Conservation (phyloP, 2,329 filamentous ascomycete species). For the Sphaerulina musiva region DNA sequence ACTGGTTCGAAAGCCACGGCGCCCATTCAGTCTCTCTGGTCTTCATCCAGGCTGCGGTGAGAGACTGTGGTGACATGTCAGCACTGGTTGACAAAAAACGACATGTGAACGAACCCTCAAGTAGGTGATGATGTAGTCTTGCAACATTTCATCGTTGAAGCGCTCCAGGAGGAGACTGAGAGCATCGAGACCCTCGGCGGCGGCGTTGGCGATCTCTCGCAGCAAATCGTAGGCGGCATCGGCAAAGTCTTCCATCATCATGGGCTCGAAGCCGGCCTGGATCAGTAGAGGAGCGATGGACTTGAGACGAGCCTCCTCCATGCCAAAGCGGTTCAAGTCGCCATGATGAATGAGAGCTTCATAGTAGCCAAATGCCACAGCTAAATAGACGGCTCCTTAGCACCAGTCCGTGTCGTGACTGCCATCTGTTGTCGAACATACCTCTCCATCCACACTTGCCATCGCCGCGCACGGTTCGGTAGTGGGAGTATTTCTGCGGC, state of each 20-base stretch:
- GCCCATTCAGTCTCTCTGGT: slow-evolving; percentile 62
- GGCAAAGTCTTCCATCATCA: slow-evolving; percentile 75
- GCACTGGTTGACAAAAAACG: neutral
- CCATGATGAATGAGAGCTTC: slow-evolving; percentile 69
- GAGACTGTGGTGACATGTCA: slow-evolving; percentile 48
- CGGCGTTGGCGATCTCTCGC: slow-evolving; percentile 49
- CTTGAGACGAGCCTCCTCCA: slow-evolving; percentile 65
- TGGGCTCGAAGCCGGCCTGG: slow-evolving; percentile 60
- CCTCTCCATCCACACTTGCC: slow-evolving; percentile 98
- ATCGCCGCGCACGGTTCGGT: slow-evolving; percentile 81
- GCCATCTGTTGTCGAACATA: slow-evolving; percentile 43
- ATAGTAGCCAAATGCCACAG: slow-evolving; percentile 88
- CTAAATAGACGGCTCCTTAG: slow-evolving; percentile 43
- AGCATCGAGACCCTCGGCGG: slow-evolving; percentile 49
- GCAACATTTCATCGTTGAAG: slow-evolving; percentile 66
- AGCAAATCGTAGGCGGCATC: slow-evolving; percentile 67
- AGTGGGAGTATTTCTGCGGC: slow-evolving; percentile 76
- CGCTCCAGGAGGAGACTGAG: slow-evolving; percentile 35
- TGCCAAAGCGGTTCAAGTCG: slow-evolving; percentile 58
- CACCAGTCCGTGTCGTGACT: slow-evolving; percentile 11
- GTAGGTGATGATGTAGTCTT: slow-evolving; percentile 79
- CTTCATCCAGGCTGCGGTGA: slow-evolving; percentile 81
- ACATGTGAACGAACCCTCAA: slow-evolving; percentile 47
- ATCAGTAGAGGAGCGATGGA: slow-evolving; percentile 65
- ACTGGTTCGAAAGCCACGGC: slow-evolving; percentile 60